Evolutionary conservation across 306 rosid species (phyloP).

Genomic region (Malus orientalis): DNA sequence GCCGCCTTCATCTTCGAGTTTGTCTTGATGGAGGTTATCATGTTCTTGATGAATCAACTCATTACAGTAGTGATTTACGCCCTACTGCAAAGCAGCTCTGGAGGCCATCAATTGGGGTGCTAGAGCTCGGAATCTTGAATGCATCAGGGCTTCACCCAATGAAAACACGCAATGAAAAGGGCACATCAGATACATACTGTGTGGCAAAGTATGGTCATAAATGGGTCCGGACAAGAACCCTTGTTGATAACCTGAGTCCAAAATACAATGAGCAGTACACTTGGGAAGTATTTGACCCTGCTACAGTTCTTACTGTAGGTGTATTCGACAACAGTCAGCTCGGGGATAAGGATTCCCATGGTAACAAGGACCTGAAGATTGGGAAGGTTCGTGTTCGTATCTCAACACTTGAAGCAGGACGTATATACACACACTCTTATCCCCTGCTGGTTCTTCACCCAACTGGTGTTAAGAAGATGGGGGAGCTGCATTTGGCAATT

Average conservation of each 20-base stretch:
- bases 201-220: slow-evolving; percentile 52
- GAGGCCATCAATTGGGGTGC: slow-evolving; percentile 39
- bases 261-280: slow-evolving; percentile 51
- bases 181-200: slow-evolving; percentile 39
- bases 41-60: slow-evolving; percentile 54
- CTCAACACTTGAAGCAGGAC: slow-evolving; percentile 45
- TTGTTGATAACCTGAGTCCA: slow-evolving; percentile 31
- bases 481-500: slow-evolving; percentile 46
- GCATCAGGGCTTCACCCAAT: slow-evolving; percentile 40
- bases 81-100: slow-evolving; percentile 45
- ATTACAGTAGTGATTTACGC: slow-evolving; percentile 46
- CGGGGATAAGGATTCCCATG: slow-evolving; percentile 28
- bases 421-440: slow-evolving; percentile 45
- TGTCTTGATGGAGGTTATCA: slow-evolving; percentile 57
- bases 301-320: slow-evolving; percentile 41
- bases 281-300: slow-evolving; percentile 54
- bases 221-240: slow-evolving; percentile 46
- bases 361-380: slow-evolving; percentile 30
- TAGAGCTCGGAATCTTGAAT: slow-evolving; percentile 44
- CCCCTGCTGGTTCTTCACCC: slow-evolving; percentile 46
- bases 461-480: slow-evolving; percentile 42
- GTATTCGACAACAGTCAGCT: slow-evolving; percentile 49
- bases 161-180: slow-evolving; percentile 39
- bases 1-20: slow-evolving; percentile 41
- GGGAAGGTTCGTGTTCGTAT: slow-evolving; percentile 47